These are phyloP conservation scores for Rachicladosporium sp. DNA, from an alignment of 2,329 filamentous ascomycete genomes.

Conservation along the genomic window DNA sequence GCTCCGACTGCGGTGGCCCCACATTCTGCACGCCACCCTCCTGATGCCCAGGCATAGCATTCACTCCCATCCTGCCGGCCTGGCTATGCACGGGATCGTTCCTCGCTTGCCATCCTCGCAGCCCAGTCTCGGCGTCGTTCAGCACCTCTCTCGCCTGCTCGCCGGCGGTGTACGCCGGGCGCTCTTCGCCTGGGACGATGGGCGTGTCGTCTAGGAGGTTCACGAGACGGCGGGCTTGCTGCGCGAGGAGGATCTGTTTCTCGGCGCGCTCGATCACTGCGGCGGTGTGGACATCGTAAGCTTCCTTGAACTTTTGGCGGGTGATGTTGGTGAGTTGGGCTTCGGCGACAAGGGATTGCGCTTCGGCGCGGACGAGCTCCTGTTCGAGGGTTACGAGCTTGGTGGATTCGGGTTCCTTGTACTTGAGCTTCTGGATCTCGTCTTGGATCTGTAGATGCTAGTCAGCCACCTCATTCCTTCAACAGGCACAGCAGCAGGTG, in stretches of 20 bases:
- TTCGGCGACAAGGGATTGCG: conserved; percentile 89
- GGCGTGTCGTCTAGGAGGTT: conserved; percentile 81
- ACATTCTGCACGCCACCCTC: neutral
- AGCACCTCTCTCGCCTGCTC: conserved; percentile 70
- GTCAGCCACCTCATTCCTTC: neutral
- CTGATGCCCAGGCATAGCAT: conserved; percentile 27
- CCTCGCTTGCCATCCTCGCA: conserved; percentile 58
- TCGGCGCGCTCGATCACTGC: conserved; percentile 92
- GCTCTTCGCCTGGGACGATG: conserved; percentile 71
- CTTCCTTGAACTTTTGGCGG: conserved; percentile 89
- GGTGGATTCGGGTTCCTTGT: conserved; percentile 78
- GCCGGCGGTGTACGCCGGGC: conserved; percentile 53
- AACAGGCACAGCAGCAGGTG: no score
- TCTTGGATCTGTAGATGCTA: conserved; percentile 51
- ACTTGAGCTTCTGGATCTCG: conserved; percentile 82
- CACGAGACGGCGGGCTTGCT: conserved; percentile 75
- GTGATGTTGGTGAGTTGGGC: conserved; percentile 94
- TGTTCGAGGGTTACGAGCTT: conserved; percentile 80
- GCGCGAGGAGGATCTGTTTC: conserved; percentile 90
- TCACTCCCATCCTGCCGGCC: conserved; percentile 36
- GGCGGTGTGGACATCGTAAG: conserved; percentile 76
- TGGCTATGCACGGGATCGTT: conserved; percentile 42
- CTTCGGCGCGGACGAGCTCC: conserved; percentile 90
- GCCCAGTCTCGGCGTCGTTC: conserved; percentile 82
- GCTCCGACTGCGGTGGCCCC: conserved; percentile 1